These are phyloP conservation scores for Chytridium lagenaria DNA, from an alignment of 371 early-diverging fungal genomes.

Conservation along the genomic window DNA sequence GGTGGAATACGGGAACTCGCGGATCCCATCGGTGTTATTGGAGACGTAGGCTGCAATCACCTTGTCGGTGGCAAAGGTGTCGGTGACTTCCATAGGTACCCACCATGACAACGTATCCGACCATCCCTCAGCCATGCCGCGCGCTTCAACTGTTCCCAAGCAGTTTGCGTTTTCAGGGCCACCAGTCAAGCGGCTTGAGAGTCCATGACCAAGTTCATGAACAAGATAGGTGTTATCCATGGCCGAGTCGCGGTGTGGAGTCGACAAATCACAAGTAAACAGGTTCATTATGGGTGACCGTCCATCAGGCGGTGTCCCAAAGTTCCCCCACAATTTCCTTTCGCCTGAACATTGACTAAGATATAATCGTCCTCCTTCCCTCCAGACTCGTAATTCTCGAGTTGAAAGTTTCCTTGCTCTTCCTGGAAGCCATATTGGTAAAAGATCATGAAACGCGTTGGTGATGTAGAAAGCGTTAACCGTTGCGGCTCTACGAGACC, in stretches of 20 bases:
- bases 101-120: constrained; percentile 86
- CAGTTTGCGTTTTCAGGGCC: constrained; percentile 87
- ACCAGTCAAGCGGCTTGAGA: constrained; percentile 86
- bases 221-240: constrained; percentile 46
- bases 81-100: constrained; percentile 63
- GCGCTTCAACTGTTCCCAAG: constrained; percentile 81
- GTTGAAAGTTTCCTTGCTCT: not conserved
- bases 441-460: not conserved
- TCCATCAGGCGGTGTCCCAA: constrained; percentile 58
- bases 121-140: constrained; percentile 96
- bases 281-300: constrained; percentile 49
- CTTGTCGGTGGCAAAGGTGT: constrained; percentile 63
- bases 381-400: not conserved
- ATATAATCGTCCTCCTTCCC: not conserved
- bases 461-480: not conserved
- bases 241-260: constrained; percentile 48
- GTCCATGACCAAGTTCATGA: constrained; percentile 92
- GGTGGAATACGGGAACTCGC: constrained; percentile 66
- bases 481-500: not conserved
- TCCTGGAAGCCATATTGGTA: not conserved
- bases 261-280: constrained; percentile 47
- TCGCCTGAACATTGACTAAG: not conserved
- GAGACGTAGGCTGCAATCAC: constrained; percentile 77
- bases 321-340: constrained; percentile 17
- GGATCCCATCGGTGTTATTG: constrained; percentile 74